Evolutionary conservation across 1,284 basidiomycete genomes (phyloP), one percentile per base, ranked within the genome.

Genomic region (Ceratobasidium theobromae): DNA sequence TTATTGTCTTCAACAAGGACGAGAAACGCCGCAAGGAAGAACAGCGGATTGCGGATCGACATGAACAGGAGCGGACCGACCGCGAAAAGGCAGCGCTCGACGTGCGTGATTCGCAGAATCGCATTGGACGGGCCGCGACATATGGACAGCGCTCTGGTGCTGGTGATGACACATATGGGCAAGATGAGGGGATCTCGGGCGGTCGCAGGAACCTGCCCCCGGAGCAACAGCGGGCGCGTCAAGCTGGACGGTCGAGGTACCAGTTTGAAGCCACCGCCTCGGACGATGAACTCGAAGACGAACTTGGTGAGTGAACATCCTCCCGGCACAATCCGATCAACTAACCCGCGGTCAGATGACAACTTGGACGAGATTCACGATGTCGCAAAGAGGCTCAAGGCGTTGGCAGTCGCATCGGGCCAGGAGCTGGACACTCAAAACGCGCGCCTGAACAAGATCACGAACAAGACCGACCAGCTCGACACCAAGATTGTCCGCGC

Each of bases 231-330:
- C 73, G 77, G 21, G 73, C 75, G 14, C 78, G 82, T 70, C 86
- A 87, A 74, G 86, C 90, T 53, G 88, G 91, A 74, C 80, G 92
- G 68, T 85, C 87, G 73, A 84, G 91, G 28, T 99, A 87, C 76
- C 95, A 98, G 76, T 98, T 98, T 72, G 96, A 99, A 71, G 87
- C 88, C n/a, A 91, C 88, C 38, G 91, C 84, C 16, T 94, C 91
- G n/a, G 97, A 99, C 74, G 95, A 99, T 73, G 95, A 98, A 78
- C 74, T 85, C 53, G 84, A 86, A 72, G 80, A 84, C 69, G 83
- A 85, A 73, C 72, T 98, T 1, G 55, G 55, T 48, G n/a, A 41
- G 55, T 46, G n/a, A 21, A 11, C n/a, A 41, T 23, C 43, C 9
- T 45, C n/a, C 21, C 14, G 30, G 18, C 5, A 4, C 30, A 45